Conservation (phyloP, 192 early-diverging fungal species). For the Backusella morwellensis region DNA sequence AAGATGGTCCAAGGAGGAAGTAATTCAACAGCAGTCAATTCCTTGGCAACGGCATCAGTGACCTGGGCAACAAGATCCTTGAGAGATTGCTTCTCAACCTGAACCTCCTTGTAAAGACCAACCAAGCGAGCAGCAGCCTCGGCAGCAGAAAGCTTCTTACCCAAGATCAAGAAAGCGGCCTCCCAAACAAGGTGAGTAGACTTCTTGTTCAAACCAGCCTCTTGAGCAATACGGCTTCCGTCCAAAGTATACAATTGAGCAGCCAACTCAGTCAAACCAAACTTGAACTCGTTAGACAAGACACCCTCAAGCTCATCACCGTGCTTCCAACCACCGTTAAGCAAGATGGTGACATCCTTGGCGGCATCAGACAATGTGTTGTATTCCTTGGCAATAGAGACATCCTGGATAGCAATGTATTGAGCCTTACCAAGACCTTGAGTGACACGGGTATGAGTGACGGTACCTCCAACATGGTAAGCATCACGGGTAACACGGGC, state of each 20-base stretch:
- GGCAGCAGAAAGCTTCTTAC: slow-evolving; percentile 24
- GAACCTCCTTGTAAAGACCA: slow-evolving; percentile 27
- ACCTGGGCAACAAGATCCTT: neutral
- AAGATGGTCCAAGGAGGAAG: slow-evolving; percentile 46
- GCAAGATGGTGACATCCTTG: slow-evolving; percentile 49
- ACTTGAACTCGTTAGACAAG: slow-evolving; percentile 62
- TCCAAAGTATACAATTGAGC: slow-evolving; percentile 66
- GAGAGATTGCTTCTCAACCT: slow-evolving; percentile 16
- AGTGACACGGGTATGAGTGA: slow-evolving; percentile 51
- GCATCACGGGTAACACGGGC: slow-evolving; percentile 49
- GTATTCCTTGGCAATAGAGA: slow-evolving; percentile 54
- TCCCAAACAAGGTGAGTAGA: slow-evolving; percentile 58
- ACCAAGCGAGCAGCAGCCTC: slow-evolving; percentile 15
- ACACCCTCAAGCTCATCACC: slow-evolving; percentile 67
- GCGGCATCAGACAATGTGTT: slow-evolving; percentile 56
- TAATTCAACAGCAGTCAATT: slow-evolving; percentile 34
- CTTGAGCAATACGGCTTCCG: slow-evolving; percentile 55
- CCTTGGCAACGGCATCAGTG: slow-evolving; percentile 22
- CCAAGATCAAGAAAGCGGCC: slow-evolving; percentile 53
- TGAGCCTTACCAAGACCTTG: slow-evolving; percentile 30
- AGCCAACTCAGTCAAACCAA: slow-evolving; percentile 46
- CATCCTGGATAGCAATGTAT: slow-evolving; percentile 65
- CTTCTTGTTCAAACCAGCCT: slow-evolving; percentile 50
- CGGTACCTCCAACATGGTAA: slow-evolving; percentile 57
- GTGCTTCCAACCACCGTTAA: slow-evolving; percentile 66